phyloP scores from a whole-genome alignment of 2,329 filamentous ascomycete genomes.

The Rachicladosporium sp. region DNA sequence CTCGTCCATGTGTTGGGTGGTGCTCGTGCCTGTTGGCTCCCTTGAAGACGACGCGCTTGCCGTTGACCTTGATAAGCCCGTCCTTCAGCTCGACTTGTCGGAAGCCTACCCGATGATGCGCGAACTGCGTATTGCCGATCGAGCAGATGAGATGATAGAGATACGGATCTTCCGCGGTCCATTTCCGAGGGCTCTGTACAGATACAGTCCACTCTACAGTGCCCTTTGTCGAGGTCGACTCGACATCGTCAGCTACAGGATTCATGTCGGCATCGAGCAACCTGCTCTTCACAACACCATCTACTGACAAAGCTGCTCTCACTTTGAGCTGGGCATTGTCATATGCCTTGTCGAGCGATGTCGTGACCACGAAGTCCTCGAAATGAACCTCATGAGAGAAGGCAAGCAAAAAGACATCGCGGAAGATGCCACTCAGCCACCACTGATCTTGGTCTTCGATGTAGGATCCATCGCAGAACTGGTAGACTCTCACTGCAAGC shows the following conservation, averaged over 20 bases:
- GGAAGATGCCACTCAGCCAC: slow-evolving; percentile 44
- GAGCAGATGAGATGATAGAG: slow-evolving; percentile 41
- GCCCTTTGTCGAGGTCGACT: slow-evolving; percentile 1
- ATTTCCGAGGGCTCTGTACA: slow-evolving; percentile 45
- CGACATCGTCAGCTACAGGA: neutral
- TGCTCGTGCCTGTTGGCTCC: slow-evolving; percentile 60
- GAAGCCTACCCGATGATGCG: slow-evolving; percentile 48
- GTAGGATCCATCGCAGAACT: slow-evolving; percentile 56
- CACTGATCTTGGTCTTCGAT: slow-evolving; percentile 50
- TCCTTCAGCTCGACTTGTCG: slow-evolving; percentile 48
- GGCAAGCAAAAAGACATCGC: slow-evolving; percentile 51
- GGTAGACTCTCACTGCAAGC: slow-evolving; percentile 51
- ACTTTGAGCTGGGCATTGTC: slow-evolving; percentile 39
- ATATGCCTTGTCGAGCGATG: slow-evolving; percentile 40
- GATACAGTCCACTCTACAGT: slow-evolving; percentile 11
- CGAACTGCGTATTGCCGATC: slow-evolving; percentile 23
- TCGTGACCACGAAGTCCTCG: slow-evolving; percentile 46
- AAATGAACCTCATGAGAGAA: slow-evolving; percentile 41
- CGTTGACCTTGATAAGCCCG: slow-evolving; percentile 50
- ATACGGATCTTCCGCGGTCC: slow-evolving; percentile 55
- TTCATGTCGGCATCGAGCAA: neutral
- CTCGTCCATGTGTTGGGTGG: slow-evolving; percentile 48
- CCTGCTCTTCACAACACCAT: slow-evolving; percentile 11
- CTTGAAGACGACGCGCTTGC: slow-evolving; percentile 44
- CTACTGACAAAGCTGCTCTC: slow-evolving; percentile 30